These are phyloP conservation scores for Protomyces lactucae-debilis DNA, from an alignment of 1,139 yeast genomes.

Conservation along the genomic window DNA sequence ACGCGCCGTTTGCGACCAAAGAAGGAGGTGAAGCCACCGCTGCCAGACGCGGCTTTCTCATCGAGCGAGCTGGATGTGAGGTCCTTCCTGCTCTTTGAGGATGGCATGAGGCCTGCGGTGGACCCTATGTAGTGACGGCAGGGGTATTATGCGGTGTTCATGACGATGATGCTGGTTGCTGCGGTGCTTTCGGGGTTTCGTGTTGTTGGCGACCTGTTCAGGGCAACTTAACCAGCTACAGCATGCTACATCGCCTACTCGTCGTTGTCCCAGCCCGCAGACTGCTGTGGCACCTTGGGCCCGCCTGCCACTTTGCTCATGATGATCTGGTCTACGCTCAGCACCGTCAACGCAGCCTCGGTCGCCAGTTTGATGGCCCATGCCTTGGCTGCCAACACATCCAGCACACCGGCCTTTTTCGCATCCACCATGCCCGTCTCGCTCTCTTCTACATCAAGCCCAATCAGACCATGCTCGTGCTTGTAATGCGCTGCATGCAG, in stretches of 20 bases:
- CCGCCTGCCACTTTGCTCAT: conserved; percentile 59
- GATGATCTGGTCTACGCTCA: conserved; percentile 84
- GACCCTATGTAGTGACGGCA: background rate
- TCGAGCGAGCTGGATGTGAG: background rate
- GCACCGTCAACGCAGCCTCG: conserved; percentile 86
- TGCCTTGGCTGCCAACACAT: conserved; percentile 71
- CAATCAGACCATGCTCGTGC: conserved; percentile 45
- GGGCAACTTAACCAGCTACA: too few relatives aligned
- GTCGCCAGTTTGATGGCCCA: conserved; percentile 91
- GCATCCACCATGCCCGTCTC: conserved; percentile 60
- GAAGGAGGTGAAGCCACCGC: background rate
- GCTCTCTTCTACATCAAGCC: conserved; percentile 70
- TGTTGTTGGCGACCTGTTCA: too few relatives aligned
- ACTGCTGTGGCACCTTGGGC: conserved; percentile 31
- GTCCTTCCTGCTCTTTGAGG: background rate
- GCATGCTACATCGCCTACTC: conserved; percentile 29
- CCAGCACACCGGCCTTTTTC: conserved; percentile 63
- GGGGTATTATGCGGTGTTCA: background rate
- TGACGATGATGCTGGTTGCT: background rate
- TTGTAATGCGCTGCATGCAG: conserved; percentile 78
- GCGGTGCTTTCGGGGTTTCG: background rate
- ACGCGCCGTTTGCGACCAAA: background rate
- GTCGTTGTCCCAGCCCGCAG: conserved; percentile 31
- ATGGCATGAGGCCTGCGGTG: background rate
- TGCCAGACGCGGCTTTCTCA: background rate